phyloP scores from a whole-genome alignment of 768 basidiomycete genomes.

The Tulasnella calospora region DNA sequence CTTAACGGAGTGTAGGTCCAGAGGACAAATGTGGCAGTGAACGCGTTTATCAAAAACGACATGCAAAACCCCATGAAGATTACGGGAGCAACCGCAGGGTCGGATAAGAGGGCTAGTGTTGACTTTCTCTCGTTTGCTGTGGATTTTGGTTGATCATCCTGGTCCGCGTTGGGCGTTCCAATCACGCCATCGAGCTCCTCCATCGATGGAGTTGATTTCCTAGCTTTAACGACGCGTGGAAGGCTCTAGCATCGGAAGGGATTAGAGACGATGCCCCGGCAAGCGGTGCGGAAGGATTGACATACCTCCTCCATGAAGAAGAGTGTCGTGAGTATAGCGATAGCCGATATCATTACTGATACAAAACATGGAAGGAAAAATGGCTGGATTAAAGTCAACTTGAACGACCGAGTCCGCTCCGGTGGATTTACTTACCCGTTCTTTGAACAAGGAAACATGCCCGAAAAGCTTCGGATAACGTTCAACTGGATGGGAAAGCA shows the following conservation, averaged over 20 bases:
- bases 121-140: not conserved
- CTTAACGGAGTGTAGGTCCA: slow-evolving; percentile 54
- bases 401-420: not conserved
- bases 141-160: not conserved
- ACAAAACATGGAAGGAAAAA: slow-evolving; percentile 61
- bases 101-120: slow-evolving; percentile 6
- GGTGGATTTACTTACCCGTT: not conserved
- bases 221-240: slow-evolving; percentile 1
- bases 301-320: slow-evolving; percentile 53
- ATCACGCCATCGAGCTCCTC: not conserved
- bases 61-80: slow-evolving; percentile 37
- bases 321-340: slow-evolving; percentile 44
- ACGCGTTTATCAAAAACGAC: slow-evolving; percentile 48
- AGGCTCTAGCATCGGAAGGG: slow-evolving; percentile 1
- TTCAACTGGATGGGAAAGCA: slow-evolving; percentile 52
- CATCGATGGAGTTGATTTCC: not conserved
- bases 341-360: slow-evolving; percentile 42
- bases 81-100: slow-evolving; percentile 23
- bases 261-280: not conserved
- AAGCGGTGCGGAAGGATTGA: not conserved
- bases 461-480: slow-evolving; percentile 48
- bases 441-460: slow-evolving; percentile 41
- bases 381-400: slow-evolving; percentile 20
- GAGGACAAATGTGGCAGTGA: slow-evolving; percentile 63
- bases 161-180: not conserved